A percentile compares a stretch with the other conserved stretches of the same genome.
Conservation (phyloP, 352 stramenopile species). For the Phytophthora syringae region DNA sequence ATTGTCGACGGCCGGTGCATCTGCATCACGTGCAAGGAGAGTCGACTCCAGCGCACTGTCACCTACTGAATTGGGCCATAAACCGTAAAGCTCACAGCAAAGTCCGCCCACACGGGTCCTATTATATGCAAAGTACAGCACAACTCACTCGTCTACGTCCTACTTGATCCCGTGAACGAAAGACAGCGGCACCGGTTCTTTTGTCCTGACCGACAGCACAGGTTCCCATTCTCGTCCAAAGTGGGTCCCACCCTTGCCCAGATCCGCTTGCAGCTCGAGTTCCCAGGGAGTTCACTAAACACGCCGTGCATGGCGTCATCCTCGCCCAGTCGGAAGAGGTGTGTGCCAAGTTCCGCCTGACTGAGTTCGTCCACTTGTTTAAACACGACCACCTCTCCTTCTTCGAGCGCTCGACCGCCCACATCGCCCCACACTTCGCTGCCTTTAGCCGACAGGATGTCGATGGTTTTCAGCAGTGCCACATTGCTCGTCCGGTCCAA, state of each 20-base stretch:
- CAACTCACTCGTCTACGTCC: background rate
- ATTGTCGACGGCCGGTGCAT: slow-evolving; percentile 82
- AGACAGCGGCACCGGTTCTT: slow-evolving; percentile 15
- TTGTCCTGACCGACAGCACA: slow-evolving; percentile 14
- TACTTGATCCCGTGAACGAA: slow-evolving; percentile 23
- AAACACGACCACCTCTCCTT: slow-evolving; percentile 16
- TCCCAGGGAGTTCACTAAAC: slow-evolving; percentile 42
- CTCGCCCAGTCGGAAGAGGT: slow-evolving; percentile 48
- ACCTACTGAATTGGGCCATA: slow-evolving; percentile 42
- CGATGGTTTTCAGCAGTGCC: slow-evolving; percentile 48
- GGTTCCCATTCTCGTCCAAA: slow-evolving; percentile 48
- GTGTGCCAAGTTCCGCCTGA: slow-evolving; percentile 24
- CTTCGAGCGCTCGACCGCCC: slow-evolving; percentile 22
- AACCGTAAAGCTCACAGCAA: slow-evolving; percentile 7
- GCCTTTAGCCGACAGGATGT: slow-evolving; percentile 41
- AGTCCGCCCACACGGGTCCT: slow-evolving; percentile 2
- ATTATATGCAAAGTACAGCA: slow-evolving; percentile 23
- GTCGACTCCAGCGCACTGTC: slow-evolving; percentile 56
- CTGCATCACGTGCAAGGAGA: slow-evolving; percentile 76
- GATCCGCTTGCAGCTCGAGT: slow-evolving; percentile 32
- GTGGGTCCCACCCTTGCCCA: slow-evolving; percentile 31
- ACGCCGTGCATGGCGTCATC: slow-evolving; percentile 50
- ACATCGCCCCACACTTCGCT: slow-evolving; percentile 60
- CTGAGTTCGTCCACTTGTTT: slow-evolving; percentile 31
- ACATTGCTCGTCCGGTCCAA: slow-evolving; percentile 38